Conservation (phyloP, 2,329 filamentous ascomycete species). For the Colletotrichum limetticola region DNA sequence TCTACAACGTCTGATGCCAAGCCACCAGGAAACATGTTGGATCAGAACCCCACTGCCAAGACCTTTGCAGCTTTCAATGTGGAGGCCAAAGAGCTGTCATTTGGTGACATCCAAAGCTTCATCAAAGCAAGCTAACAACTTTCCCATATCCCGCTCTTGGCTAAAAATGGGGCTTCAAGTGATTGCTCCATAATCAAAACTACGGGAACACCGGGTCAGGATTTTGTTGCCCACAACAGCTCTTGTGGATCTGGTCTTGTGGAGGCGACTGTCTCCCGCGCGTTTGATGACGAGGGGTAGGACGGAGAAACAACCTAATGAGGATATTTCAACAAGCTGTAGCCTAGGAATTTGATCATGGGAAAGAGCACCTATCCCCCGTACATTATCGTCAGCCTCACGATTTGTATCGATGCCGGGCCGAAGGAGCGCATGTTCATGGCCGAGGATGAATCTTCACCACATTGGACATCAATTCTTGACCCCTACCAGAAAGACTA, state of each 20-base stretch:
- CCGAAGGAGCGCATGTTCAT: not conserved
- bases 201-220: not conserved
- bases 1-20: not conserved
- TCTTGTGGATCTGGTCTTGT: not conserved
- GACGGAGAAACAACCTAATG: not conserved
- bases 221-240: not conserved
- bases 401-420: not conserved
- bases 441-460: not conserved
- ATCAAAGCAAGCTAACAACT: not conserved
- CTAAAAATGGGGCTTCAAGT: not conserved
- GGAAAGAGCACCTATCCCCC: not conserved
- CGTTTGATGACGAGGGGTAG: not conserved
- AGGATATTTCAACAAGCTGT: not conserved
- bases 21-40: not conserved
- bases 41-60: constrained; percentile 2
- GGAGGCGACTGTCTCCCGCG: not conserved
- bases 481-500: not conserved
- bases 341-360: not conserved
- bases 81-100: constrained; percentile 1
- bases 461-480: not conserved
- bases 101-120: constrained; percentile 15
- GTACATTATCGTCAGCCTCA: not conserved
- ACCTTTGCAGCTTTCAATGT: not conserved
- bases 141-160: constrained; percentile 11
- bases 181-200: constrained; percentile 1